Evolutionary conservation across 2,329 filamentous ascomycete genomes (phyloP), one percentile per base, ranked within the genome.

Genomic region (Ilyonectria destructans): DNA sequence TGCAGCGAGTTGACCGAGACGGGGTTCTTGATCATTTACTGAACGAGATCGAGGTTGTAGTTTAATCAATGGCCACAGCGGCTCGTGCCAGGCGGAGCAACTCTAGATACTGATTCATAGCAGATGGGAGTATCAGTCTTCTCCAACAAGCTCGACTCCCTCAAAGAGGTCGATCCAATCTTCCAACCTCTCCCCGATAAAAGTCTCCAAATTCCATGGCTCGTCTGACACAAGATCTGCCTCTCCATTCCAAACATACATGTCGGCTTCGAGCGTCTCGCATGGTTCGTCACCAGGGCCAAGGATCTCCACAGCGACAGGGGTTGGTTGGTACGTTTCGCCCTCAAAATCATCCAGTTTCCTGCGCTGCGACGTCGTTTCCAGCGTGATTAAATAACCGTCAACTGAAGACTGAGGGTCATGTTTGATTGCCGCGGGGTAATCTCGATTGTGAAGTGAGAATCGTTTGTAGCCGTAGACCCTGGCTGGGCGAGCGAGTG

Each of bases 271-370:
- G 1, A 77, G 52, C 2, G 23, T 66, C 3, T 69, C 37, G 62
- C 2, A 69, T 63, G 29, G 1, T 62, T 62, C 1, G 72, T 54
- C 21, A 76, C 13, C 9, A 4, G 21, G 4, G 45, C 3, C 45
- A 2, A 48, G 13, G 21, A 48, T 21, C 1, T 51, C 33, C 0
- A 70, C 70, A 0, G 40, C 52, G 0, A 77, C 72, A 2, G 57
- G 17, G 0, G 69, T 71, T 2, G 62, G 17, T 3, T 56, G 67
- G 33, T 78, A 80, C 0, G 23, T 9, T n/a, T 78, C 72, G 0
- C 77, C 77, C 48, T 81, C 78, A 29, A 81, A 81, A 17, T 79
- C 71, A 37, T 79, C 79, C n/a, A 81, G 48, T 23, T 79, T 81
- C 9, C 68, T 74, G 2, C 79, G 72, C 37, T 79, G 74, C 0